phyloP scores from a whole-genome alignment of 306 rosid genomes.

The Ormosia semicastrata region DNA sequence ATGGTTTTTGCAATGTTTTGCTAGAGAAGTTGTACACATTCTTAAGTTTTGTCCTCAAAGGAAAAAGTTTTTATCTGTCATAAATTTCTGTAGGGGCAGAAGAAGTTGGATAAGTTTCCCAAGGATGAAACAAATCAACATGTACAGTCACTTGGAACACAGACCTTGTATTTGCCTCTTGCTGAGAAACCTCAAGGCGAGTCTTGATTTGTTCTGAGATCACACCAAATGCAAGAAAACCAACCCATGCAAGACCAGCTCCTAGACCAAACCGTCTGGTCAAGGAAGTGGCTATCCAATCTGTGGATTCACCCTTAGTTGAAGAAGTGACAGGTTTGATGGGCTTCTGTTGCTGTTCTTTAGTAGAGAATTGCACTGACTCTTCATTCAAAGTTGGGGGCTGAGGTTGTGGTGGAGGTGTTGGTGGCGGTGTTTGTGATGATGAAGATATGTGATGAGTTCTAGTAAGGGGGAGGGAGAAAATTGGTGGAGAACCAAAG shows the following conservation, averaged over 20 bases:
- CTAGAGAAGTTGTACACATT: background rate
- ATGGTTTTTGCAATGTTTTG: background rate
- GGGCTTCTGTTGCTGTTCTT: slow-evolving; percentile 47
- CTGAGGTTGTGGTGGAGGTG: slow-evolving; percentile 49
- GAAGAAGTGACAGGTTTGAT: slow-evolving; percentile 30
- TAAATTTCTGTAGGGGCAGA: background rate
- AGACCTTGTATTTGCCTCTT: slow-evolving; percentile 82
- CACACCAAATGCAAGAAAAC: slow-evolving; percentile 78
- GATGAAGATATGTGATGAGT: slow-evolving; percentile 59
- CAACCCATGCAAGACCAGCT: slow-evolving; percentile 97
- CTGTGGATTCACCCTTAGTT: slow-evolving; percentile 69
- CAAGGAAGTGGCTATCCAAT: slow-evolving; percentile 82
- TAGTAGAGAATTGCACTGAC: slow-evolving; percentile 31
- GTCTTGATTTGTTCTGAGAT: slow-evolving; percentile 95
- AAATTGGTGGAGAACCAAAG: slow-evolving; percentile 64
- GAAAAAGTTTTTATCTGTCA: background rate
- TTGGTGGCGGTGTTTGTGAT: slow-evolving; percentile 58
- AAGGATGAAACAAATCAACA: background rate
- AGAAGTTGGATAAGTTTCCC: no score
- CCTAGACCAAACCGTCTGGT: slow-evolving; percentile 90
- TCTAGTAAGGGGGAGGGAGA: slow-evolving; percentile 66
- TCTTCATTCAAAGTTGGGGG: slow-evolving; percentile 49
- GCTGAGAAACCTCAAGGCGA: slow-evolving; percentile 86
- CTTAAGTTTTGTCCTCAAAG: background rate
- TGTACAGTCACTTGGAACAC: background rate